A percentile compares a stretch with the other conserved stretches of the same genome.
Conservation (phyloP, 177 flowering plant species). For the Vitis hybrid region DNA sequence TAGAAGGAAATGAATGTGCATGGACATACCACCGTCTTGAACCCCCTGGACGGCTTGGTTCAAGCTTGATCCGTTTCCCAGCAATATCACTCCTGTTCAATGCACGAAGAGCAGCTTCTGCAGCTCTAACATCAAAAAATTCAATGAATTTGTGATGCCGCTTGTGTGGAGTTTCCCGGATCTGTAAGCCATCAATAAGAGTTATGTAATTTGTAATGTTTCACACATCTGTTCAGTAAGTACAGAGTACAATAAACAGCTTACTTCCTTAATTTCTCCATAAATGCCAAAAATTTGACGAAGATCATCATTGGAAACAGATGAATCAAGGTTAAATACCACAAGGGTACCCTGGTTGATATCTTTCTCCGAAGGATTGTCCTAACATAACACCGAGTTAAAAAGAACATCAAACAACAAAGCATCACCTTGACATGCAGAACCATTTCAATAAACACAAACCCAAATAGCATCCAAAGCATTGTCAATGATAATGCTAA, state of each 20-base stretch:
- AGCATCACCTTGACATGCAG: neutral
- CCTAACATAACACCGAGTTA: conserved; percentile 15
- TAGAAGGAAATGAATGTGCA: conserved; percentile 1
- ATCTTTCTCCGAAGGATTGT: conserved; percentile 30
- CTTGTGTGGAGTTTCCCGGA: conserved; percentile 27
- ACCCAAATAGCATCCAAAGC: neutral
- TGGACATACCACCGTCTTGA: conserved; percentile 19
- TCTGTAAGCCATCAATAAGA: conserved; percentile 17
- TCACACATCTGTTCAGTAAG: neutral
- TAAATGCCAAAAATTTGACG: conserved; percentile 29
- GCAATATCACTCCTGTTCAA: conserved; percentile 26
- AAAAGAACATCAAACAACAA: neutral
- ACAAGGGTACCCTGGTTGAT: conserved; percentile 30
- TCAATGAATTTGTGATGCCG: conserved; percentile 28
- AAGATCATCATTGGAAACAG: conserved; percentile 32
- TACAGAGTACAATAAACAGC: neutral
- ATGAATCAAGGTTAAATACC: conserved; percentile 29
- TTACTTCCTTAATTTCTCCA: conserved; percentile 40
- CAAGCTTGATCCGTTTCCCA: conserved; percentile 30
- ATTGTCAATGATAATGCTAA: neutral
- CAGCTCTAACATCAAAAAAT: conserved; percentile 40
- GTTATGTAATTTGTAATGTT: neutral
- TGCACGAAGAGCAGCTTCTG: conserved; percentile 34
- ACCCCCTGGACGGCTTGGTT: conserved; percentile 28
- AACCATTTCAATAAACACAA: neutral